Evolutionary conservation across 495 filamentous ascomycete species (phyloP), one percentile per base, ranked within the genome.

Genomic region (Annulohypoxylon bovei): DNA sequence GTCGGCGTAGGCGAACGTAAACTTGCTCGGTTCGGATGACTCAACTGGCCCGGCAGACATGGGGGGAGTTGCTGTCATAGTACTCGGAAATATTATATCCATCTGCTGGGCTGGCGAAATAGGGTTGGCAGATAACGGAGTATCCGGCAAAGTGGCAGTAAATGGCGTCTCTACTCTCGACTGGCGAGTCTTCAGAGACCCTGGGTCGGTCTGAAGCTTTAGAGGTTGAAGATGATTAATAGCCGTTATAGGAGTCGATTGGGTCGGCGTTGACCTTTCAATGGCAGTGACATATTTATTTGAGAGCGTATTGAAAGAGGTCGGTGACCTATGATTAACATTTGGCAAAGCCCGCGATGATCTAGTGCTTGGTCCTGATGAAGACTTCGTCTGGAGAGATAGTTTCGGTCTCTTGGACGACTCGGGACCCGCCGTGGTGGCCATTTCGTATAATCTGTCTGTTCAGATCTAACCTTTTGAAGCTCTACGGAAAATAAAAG

Each of bases 291-390:
- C 89, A 75, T 93, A 93, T 61, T 89, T 88, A 77, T 96, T 95
- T 32, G 88, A 88, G 70, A 93, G 90, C 35, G 92, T 96, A 76
- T 95, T 96, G 77, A 92, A 91, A 22, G 88, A 81, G 4, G 92
- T 95, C 5, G 92, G 92, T 6, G 92, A 94, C 30, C 86, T 87
- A 16, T 90, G 82, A 40, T 90, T 84, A 1, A 89, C 76, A 49
- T 75, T 74, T 14, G 78, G 69, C 37, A 80, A 77, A 27, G 80
- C 68, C 55, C 77, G 80, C 50, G 77, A 69, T 6, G 78, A 73
- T 52, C 78, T 75, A 44, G 65, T 68, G 47, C 63, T 76, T 8
- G 77, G 60, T 59, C 58, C 58, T 14, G 65, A 54, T 27, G 62
- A 53, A 7, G 73, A 25, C 62, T 78, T 83, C 53, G 93, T 97